Percentiles rank a stretch among this genome's conserved stretches.
Evolutionary conservation across 2,329 filamentous ascomycete genomes (phyloP).

Genomic region (Plenodomus lindquistii): DNA sequence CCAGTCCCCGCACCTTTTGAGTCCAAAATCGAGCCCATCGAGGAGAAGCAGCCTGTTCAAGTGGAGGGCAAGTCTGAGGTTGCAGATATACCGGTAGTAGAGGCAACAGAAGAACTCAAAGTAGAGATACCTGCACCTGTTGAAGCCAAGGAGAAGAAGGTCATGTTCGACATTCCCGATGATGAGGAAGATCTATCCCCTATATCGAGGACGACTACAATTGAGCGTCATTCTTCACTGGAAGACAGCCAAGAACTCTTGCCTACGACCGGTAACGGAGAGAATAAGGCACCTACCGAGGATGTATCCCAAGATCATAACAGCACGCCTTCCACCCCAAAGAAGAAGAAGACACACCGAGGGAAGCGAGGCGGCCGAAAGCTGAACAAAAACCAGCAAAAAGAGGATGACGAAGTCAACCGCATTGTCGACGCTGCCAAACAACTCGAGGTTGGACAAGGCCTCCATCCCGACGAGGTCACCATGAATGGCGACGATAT

Average conservation of each 20-base stretch:
- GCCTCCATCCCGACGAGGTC: slow-evolving; percentile 46
- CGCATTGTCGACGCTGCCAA: slow-evolving; percentile 47
- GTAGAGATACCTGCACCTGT: slow-evolving; percentile 6
- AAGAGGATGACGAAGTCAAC: slow-evolving; percentile 43
- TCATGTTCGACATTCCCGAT: slow-evolving; percentile 37
- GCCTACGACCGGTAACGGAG: slow-evolving; percentile 8
- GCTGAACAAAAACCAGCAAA: slow-evolving; percentile 48
- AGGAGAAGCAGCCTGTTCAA: slow-evolving; percentile 5
- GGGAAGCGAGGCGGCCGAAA: slow-evolving; percentile 54
- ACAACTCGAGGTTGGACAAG: slow-evolving; percentile 37
- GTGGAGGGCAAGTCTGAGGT: slow-evolving; percentile 5
- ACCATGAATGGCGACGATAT: slow-evolving; percentile 50
- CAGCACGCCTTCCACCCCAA: slow-evolving; percentile 33
- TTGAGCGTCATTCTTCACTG: slow-evolving; percentile 26
- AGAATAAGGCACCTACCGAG: slow-evolving; percentile 11
- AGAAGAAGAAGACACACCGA: slow-evolving; percentile 56
- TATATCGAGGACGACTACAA: slow-evolving; percentile 40
- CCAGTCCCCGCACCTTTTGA: slow-evolving; percentile 11
- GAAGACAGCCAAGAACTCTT: slow-evolving; percentile 16
- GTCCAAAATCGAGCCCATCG: slow-evolving; percentile 2
- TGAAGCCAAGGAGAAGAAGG: slow-evolving; percentile 38
- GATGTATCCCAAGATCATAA: slow-evolving; percentile 26
- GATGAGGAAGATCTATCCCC: slow-evolving; percentile 39
- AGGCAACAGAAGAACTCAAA: slow-evolving; percentile 7
- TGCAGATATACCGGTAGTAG: slow-evolving; percentile 5